Evolutionary conservation across 257 asterid genomes (phyloP), one percentile per base, ranked within the genome.

Genomic region (Haberlea rhodopensis): DNA sequence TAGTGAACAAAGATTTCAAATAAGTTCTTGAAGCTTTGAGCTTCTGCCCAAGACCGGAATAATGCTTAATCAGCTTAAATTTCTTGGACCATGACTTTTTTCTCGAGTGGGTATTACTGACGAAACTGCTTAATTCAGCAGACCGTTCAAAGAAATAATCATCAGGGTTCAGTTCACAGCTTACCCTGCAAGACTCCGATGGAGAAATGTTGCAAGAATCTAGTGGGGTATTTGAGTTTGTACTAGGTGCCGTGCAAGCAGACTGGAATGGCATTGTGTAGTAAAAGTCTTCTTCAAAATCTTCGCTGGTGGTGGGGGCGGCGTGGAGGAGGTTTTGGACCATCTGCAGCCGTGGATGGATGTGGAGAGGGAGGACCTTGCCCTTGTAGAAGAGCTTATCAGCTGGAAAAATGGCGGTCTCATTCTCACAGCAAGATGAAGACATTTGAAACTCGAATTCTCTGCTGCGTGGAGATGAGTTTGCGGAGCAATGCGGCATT

Each of bases 321-420:
- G 32, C 19, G 63, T 32, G 70, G 34, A 72, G 80, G 66, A 80
- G 84, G 25, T 75, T 78, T n/a, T 70, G 76, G 43, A 83, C 84
- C 94, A 85, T 81, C 52, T 77, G 81, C 65, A 80, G 74, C 72
- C 91, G 79, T 1, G 95, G 87, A 23, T 82, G 89, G 80, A 78
- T 84, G 75, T 81, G 81, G 62, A 92, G 98, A 4, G 98, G 98
- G 68, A 89, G 89, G 76, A 89, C 96, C 20, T 77, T 82, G 56
- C 98, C 98, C 16, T 86, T 85, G 87, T 79, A 82, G 73, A 92
- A 92, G 70, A 92, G 97, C 56, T 89, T 94, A 65, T 92, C 98
- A 9, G 97, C 98, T 0, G 92, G 84, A 40, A 75, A 83, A 45
- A 82, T 62, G 23, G 74, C 63, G 73, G 79, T 9, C 15, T 72